A percentile compares a stretch with the other conserved stretches of the same genome.
Conservation (phyloP, 371 early-diverging fungal species). For the Mortierella sp. region DNA sequence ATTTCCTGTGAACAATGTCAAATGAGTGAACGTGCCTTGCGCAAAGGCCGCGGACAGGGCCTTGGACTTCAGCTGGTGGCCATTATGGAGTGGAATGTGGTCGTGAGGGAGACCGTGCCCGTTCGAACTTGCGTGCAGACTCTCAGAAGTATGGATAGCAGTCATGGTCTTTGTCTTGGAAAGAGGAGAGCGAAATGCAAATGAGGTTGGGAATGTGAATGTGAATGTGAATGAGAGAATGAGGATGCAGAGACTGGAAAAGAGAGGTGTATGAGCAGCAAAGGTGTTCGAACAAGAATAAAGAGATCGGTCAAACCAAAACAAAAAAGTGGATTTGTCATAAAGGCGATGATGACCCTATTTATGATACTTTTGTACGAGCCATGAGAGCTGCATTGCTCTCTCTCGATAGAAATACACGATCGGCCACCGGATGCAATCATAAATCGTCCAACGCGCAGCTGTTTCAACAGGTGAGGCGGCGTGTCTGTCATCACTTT, state of each 20-base stretch:
- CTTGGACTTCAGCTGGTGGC: slow-evolving; percentile 4
- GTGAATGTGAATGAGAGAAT: not conserved
- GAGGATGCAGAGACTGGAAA: not conserved
- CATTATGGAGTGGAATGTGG: not conserved
- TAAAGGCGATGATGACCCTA: slow-evolving; percentile 1
- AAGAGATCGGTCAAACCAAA: not conserved
- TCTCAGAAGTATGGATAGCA: slow-evolving; percentile 22
- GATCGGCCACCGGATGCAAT: not conserved
- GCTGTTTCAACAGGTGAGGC: not conserved
- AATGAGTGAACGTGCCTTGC: slow-evolving; percentile 48
- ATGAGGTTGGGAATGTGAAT: not conserved
- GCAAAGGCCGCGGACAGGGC: slow-evolving; percentile 21
- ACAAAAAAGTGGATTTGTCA: slow-evolving; percentile 30
- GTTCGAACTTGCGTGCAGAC: slow-evolving; percentile 4
- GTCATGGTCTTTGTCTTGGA: slow-evolving; percentile 24
- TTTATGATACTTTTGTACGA: not conserved
- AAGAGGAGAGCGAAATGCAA: not conserved
- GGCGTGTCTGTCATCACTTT: not conserved
- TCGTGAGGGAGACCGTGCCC: slow-evolving; percentile 7
- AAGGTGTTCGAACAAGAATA: slow-evolving; percentile 5
- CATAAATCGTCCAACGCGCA: not conserved
- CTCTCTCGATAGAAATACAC: not conserved
- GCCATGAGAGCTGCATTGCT: not conserved
- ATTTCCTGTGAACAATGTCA: slow-evolving; percentile 68
- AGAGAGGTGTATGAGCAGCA: not conserved